A percentile compares a stretch with the other conserved stretches of the same genome.
Evolutionary conservation across 192 early-diverging fungal species (phyloP).

Genomic region (Coemansia sp.): DNA sequence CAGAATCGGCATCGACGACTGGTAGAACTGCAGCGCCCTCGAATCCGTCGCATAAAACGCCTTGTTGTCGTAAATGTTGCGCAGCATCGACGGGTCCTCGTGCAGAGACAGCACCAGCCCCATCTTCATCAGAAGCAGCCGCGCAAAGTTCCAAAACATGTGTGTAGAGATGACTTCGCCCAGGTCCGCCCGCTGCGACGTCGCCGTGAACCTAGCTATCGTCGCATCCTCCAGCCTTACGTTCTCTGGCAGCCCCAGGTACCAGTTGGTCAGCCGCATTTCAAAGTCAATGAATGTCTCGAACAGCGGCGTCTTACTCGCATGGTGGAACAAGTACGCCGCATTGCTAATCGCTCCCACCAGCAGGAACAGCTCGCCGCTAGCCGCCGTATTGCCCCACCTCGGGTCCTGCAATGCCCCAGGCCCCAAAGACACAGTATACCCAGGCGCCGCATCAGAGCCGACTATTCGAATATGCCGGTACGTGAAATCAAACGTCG

Average conservation of each 20-base stretch:
- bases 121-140: constrained; percentile 51
- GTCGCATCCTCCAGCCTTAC: constrained; percentile 46
- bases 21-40: constrained; percentile 45
- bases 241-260: constrained; percentile 33
- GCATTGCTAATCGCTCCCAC: constrained; percentile 46
- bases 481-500: constrained; percentile 48
- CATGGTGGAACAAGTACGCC: constrained; percentile 44
- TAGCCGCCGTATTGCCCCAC: constrained; percentile 42
- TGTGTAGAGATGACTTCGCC: constrained; percentile 51
- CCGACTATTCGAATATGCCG: constrained; percentile 23
- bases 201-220: constrained; percentile 41
- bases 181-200: constrained; percentile 39
- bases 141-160: constrained; percentile 53
- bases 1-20: constrained; percentile 47
- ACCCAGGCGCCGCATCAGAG: constrained; percentile 28
- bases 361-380: constrained; percentile 46
- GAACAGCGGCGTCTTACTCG: constrained; percentile 25
- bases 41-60: constrained; percentile 50
- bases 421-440: constrained; percentile 27
- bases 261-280: constrained; percentile 53
- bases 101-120: constrained; percentile 47
- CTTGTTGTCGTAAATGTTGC: constrained; percentile 47
- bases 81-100: constrained; percentile 46
- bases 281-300: constrained; percentile 49
- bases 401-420: constrained; percentile 32